Base-by-base conservation (phyloP, 345 rosid genomes). In the Citrus mangshanensis region DNA sequence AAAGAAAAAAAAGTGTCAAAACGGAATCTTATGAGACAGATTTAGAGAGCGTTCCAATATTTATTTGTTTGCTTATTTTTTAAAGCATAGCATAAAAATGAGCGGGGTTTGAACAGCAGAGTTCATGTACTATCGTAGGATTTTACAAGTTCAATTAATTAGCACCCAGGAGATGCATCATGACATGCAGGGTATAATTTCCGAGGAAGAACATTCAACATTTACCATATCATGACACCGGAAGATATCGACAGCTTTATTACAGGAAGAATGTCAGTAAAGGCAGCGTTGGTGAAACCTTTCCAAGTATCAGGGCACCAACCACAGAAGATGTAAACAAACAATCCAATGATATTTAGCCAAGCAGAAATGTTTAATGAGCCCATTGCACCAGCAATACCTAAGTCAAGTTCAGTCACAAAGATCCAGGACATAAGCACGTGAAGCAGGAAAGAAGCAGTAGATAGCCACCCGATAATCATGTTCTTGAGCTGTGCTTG, bases 401-500 rank as follows among this genome's bases (percentile, higher is more conserved):
- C 93, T 81, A 81, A 76, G 13, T 78, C 82, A 61, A 88, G 75
- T 59, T 81, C 72, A 28, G 6, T 68, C 70, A 88, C 90, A 62
- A 84, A 87, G 24, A 76, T 74, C 91, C 91, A 85, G 32, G 91
- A 84, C 38, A 82, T 56, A 3, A 79, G 79, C 37, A 86, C 64
- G 71, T 85, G 87, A 62, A 87, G 19, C 34, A 74, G 64, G 61
- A 88, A 74, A 3, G 87, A 71, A 54, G 64, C 6, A 1, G 86
- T 42, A 6, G 86, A 74, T 35, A 87, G 74, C 82, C 86, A 83
- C 22, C 90, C 91, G 49, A 90, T 22, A 49, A 88, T 63, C 35
- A 77, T 82, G 78, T 90, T 90, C 54, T 76, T 90, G 79, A 86
- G 82, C 68, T 90, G 93, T 55, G 89, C 82, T 81, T 90, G 93